Percentiles rank a stretch among this genome's conserved stretches.
Evolutionary conservation across 345 rosid genomes (phyloP).

Genomic region (Arabis alpina): DNA sequence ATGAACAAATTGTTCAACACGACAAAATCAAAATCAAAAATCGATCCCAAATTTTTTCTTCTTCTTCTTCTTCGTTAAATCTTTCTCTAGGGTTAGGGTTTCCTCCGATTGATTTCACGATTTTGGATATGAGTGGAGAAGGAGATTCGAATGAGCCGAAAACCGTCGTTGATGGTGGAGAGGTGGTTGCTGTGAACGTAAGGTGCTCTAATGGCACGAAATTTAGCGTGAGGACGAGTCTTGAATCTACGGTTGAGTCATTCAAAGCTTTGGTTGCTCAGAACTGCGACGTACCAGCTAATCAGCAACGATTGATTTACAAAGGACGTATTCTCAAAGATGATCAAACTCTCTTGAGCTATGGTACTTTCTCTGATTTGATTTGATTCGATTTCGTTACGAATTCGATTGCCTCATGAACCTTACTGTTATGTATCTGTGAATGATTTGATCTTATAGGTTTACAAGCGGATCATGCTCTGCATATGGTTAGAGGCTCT

Average conservation of each 20-base stretch:
- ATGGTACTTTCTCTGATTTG: slow-evolving; percentile 47
- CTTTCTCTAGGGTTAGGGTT: neutral
- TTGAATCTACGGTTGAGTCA: slow-evolving; percentile 59
- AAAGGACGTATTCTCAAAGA: slow-evolving; percentile 84
- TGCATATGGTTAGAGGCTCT: slow-evolving; percentile 81
- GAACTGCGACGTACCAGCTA: slow-evolving; percentile 69
- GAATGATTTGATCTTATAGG: slow-evolving; percentile 45
- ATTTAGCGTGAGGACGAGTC: slow-evolving; percentile 53
- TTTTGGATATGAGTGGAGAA: slow-evolving; percentile 44
- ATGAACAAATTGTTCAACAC: neutral
- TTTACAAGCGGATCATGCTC: slow-evolving; percentile 77
- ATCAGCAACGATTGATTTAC: slow-evolving; percentile 80
- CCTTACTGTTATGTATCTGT: slow-evolving; percentile 5
- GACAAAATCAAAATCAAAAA: neutral
- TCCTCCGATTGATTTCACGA: neutral
- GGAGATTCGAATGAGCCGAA: slow-evolving; percentile 60
- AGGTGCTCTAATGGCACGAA: slow-evolving; percentile 67
- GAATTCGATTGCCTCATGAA: neutral
- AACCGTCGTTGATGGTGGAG: slow-evolving; percentile 36
- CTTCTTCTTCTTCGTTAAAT: neutral
- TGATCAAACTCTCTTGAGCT: slow-evolving; percentile 67
- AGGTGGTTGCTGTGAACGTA: slow-evolving; percentile 51
- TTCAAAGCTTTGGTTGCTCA: slow-evolving; percentile 63
- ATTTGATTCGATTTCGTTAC: no score
- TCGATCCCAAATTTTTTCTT: neutral